Conservation (phyloP, 805 yeast genomes). For the Candida chilensis region DNA sequence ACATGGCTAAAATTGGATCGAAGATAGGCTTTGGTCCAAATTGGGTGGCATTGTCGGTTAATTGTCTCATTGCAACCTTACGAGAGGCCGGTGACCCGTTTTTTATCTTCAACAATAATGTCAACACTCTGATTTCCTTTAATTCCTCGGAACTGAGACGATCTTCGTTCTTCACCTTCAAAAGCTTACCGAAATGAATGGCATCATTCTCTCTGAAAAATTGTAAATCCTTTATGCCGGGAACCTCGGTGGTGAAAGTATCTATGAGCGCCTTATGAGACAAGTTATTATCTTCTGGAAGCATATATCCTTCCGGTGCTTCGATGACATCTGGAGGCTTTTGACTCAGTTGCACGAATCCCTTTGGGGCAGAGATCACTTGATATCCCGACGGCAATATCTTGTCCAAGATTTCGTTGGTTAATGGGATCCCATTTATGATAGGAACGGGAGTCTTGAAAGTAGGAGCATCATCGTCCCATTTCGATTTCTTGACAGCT, state of each 20-base stretch:
- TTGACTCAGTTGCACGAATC: slow-evolving; percentile 24
- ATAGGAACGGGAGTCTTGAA: slow-evolving; percentile 13
- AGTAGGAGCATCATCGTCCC: slow-evolving; percentile 13
- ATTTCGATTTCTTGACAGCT: slow-evolving; percentile 9
- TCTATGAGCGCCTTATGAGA: slow-evolving; percentile 14
- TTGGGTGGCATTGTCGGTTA: slow-evolving; percentile 52
- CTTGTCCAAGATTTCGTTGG: slow-evolving; percentile 35
- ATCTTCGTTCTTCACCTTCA: slow-evolving; percentile 20
- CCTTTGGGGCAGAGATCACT: slow-evolving; percentile 32
- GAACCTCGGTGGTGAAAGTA: slow-evolving; percentile 42
- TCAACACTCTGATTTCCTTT: slow-evolving; percentile 52
- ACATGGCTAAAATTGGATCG: slow-evolving; percentile 63
- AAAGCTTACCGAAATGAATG: slow-evolving; percentile 58
- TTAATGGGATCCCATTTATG: slow-evolving; percentile 23
- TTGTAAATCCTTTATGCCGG: slow-evolving; percentile 58
- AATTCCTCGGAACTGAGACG: slow-evolving; percentile 40
- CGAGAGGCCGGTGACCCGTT: slow-evolving; percentile 69
- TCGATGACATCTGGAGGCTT: slow-evolving; percentile 24
- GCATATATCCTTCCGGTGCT: slow-evolving; percentile 23
- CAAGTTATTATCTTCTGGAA: slow-evolving; percentile 39
- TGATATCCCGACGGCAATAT: slow-evolving; percentile 45
- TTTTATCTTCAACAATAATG: slow-evolving; percentile 58
- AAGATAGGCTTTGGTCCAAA: slow-evolving; percentile 69
- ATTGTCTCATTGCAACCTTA: slow-evolving; percentile 56
- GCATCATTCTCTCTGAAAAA: slow-evolving; percentile 66